Evolutionary conservation across 192 early-diverging fungal genomes (phyloP), one percentile per base, ranked within the genome.

Genomic region (Phycomyces blakesleeanus): DNA sequence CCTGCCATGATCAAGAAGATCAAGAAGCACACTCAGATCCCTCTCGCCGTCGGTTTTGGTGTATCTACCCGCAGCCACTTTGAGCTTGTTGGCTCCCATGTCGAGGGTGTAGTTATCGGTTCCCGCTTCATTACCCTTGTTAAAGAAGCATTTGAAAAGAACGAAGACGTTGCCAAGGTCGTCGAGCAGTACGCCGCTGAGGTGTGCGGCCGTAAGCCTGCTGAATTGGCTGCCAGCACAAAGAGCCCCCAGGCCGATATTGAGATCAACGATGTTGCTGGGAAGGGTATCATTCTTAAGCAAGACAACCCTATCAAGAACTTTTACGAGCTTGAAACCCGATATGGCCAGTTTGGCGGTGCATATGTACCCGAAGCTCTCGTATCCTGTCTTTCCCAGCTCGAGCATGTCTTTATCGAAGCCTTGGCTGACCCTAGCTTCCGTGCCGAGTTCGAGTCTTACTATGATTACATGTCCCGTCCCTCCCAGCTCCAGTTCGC

Each of bases 351-450:
- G 39, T 99, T 92, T 75, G 97, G 97, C 68, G 97, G 97, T 21
- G 93, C 93, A 68, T 99, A 99, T 76, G 91, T 97, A 6, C 93
- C 97, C 10, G 97, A 99, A 73, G 89, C 97, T n/a, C 82, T 99
- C 25, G 91, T 97, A 18, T 93, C 94, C 70, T 97, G 95, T 69
- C 75, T 99, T 60, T 81, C 87, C 14, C 91, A 97, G 81, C 82
- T 99, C 57, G 95, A 90, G 72, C 37, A 78, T 29, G 91, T 88
- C n/a, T 98, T 88, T 73, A 79, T 86, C 12, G 73, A 82, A 24
- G 92, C 92, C 55, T 87, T 83, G 72, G 75, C 88, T 56, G 94
- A 97, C 70, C 92, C 95, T 2, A 78, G 72, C n/a, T 99, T 99
- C 82, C 92, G 89, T 87, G 86, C 85, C 47, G 94, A 99, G 76